These are phyloP conservation scores for Phlyctochytrium arcticum DNA, from an alignment of 192 early-diverging fungal genomes.

Conservation along the genomic window DNA sequence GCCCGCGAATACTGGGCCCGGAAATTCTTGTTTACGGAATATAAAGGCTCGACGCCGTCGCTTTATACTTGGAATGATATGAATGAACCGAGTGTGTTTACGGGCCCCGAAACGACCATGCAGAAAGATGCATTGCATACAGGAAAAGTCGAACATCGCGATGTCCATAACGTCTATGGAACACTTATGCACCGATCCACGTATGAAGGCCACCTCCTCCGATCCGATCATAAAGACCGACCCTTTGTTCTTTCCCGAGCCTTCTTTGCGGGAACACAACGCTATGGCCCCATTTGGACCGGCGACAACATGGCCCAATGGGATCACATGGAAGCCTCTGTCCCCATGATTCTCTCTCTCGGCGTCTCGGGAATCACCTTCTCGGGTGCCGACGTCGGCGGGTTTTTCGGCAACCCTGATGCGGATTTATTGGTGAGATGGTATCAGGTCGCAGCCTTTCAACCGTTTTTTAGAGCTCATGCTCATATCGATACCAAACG, in stretches of 20 bases:
- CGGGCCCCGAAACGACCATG: constrained; percentile 95
- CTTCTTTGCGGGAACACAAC: constrained; percentile 94
- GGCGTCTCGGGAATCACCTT: constrained; percentile 87
- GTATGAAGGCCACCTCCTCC: constrained; percentile 65
- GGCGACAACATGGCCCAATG: constrained; percentile 93
- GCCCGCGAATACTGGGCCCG: constrained; percentile 77
- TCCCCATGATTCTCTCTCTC: constrained; percentile 88
- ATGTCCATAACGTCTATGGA: constrained; percentile 93
- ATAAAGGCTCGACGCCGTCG: constrained; percentile 72
- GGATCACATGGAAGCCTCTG: constrained; percentile 75
- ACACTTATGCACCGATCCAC: constrained; percentile 84
- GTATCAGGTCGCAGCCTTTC: constrained; percentile 93
- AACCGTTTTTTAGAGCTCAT: constrained; percentile 97
- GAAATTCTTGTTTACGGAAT: constrained; percentile 74
- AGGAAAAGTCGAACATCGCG: constrained; percentile 87
- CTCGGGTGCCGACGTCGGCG: constrained; percentile 91
- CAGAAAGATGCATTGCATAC: constrained; percentile 89
- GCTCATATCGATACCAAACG: constrained; percentile 97
- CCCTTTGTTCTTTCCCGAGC: constrained; percentile 96
- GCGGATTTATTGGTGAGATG: constrained; percentile 88
- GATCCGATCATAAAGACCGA: constrained; percentile 47
- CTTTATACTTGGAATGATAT: constrained; percentile 99
- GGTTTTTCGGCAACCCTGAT: constrained; percentile 96
- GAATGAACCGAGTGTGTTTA: constrained; percentile 99
- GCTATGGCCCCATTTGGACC: constrained; percentile 96